A percentile compares a stretch with the other conserved stretches of the same genome.
Conservation (phyloP, 2,329 filamentous ascomycete species). For the Tolypocladium paradoxum region DNA sequence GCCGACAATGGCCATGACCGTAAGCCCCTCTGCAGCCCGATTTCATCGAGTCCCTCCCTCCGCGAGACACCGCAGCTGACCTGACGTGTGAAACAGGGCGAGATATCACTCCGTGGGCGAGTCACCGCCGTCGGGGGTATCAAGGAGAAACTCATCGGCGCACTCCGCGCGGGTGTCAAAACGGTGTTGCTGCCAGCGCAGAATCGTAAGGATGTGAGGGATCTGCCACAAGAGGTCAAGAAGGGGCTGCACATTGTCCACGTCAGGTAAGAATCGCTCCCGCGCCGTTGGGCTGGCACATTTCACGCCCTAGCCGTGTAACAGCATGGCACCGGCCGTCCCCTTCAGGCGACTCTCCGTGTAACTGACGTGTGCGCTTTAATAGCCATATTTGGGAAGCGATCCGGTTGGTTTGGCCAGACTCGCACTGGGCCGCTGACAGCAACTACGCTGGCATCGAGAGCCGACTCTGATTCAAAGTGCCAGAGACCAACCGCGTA, state of each 20-base stretch:
- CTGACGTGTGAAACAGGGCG: constrained; percentile 34
- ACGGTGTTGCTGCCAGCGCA: constrained; percentile 79
- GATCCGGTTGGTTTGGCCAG: constrained; percentile 83
- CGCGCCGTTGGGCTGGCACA: background rate
- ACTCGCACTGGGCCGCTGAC: constrained; percentile 72
- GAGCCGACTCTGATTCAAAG: constrained; percentile 55
- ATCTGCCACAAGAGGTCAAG: constrained; percentile 82
- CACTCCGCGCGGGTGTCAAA: constrained; percentile 85
- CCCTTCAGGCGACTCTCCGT: constrained; percentile 4
- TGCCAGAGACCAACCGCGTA: background rate
- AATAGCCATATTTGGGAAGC: constrained; percentile 87
- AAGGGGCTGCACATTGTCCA: constrained; percentile 80
- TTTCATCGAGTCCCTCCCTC: background rate
- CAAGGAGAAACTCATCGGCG: constrained; percentile 97
- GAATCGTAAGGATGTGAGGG: constrained; percentile 86
- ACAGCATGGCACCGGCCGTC: background rate
- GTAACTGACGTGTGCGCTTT: constrained; percentile 18
- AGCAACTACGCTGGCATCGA: constrained; percentile 59
- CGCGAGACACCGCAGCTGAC: constrained; percentile 9
- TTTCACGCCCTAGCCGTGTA: constrained; percentile 2
- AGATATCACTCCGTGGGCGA: constrained; percentile 71
- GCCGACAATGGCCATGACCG: constrained; percentile 90
- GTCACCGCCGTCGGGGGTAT: constrained; percentile 94
- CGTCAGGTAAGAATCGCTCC: constrained; percentile 54
- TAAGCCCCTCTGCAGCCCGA: constrained; percentile 24